A percentile compares a stretch with the other conserved stretches of the same genome.
Conservation (phyloP, 305 asterid species). For the Coffea humblotiana region DNA sequence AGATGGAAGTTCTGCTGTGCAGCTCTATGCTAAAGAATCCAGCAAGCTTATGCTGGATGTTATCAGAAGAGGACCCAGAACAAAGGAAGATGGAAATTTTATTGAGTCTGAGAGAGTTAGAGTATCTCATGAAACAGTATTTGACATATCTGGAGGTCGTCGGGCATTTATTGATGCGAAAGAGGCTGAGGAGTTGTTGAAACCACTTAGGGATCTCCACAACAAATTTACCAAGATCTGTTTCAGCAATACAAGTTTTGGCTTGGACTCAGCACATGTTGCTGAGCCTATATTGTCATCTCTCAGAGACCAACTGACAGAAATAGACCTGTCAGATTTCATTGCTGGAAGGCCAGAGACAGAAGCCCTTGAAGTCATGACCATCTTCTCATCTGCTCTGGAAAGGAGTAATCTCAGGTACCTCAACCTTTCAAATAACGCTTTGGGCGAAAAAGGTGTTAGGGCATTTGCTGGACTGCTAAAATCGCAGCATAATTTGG, state of each 20-base stretch:
- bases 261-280: constrained; percentile 71
- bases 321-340: constrained; percentile 87
- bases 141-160: constrained; percentile 89
- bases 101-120: constrained; percentile 42
- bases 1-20: constrained; percentile 91
- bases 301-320: constrained; percentile 65
- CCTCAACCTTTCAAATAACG: constrained; percentile 83
- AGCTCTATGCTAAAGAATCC: constrained; percentile 86
- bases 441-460: constrained; percentile 90
- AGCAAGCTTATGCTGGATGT: constrained; percentile 91
- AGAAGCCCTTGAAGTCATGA: constrained; percentile 92
- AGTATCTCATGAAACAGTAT: constrained; percentile 46
- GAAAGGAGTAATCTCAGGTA: constrained; percentile 60
- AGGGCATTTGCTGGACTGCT: constrained; percentile 74
- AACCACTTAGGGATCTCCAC: constrained; percentile 58
- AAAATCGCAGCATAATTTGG: constrained; percentile 64
- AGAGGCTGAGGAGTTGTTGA: constrained; percentile 68
- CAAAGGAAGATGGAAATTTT: constrained; percentile 49
- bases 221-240: constrained; percentile 66
- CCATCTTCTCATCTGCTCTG: constrained; percentile 65
- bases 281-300: constrained; percentile 67
- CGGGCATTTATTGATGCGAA: constrained; percentile 54
- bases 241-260: constrained; percentile 89
- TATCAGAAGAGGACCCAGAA: constrained; percentile 67
- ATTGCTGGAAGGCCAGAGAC: constrained; percentile 82